These are phyloP conservation scores for Fraxinus dipetala DNA, from an alignment of 305 asterid genomes.

Conservation along the genomic window DNA sequence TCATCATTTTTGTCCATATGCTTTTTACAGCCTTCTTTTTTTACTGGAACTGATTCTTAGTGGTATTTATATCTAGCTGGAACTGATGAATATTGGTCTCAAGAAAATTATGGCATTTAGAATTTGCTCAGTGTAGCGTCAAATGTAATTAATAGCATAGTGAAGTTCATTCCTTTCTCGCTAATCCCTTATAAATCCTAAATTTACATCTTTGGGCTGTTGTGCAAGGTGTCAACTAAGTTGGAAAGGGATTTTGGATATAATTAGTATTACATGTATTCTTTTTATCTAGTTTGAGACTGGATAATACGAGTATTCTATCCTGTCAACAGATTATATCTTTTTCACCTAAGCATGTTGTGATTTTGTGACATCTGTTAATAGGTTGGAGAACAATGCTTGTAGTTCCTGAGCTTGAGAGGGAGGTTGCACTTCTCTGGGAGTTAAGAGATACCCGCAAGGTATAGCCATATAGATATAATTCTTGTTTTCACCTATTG, in stretches of 20 bases:
- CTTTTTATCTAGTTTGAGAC: constrained; percentile 13
- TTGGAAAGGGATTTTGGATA: constrained; percentile 5
- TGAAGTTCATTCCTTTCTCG: neutral
- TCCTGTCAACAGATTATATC: neutral
- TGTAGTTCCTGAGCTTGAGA: constrained; percentile 99
- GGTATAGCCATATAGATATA: constrained; percentile 40
- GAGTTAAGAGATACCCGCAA: constrained; percentile 65
- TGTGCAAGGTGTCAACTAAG: neutral
- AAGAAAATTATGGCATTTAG: constrained; percentile 1
- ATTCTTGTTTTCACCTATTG: neutral
- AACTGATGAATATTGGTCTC: constrained; percentile 9
- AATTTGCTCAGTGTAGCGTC: constrained; percentile 10
- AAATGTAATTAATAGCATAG: neutral
- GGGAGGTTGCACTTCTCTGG: constrained; percentile 84
- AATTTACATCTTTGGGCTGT: neutral
- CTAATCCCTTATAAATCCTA: neutral
- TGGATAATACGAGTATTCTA: constrained; percentile 19
- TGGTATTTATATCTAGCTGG: constrained; percentile 16
- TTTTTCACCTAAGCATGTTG: neutral
- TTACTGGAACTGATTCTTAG: neutral
- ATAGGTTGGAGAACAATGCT: constrained; percentile 99
- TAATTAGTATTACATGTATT: neutral
- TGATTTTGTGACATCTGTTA: neutral
- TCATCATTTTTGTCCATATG: neutral
- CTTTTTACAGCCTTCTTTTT: neutral